A percentile compares a stretch with the other conserved stretches of the same genome.
These are phyloP conservation scores for Zygoascus ofunaensis DNA, from an alignment of 805 yeast genomes.

Conservation along the genomic window DNA sequence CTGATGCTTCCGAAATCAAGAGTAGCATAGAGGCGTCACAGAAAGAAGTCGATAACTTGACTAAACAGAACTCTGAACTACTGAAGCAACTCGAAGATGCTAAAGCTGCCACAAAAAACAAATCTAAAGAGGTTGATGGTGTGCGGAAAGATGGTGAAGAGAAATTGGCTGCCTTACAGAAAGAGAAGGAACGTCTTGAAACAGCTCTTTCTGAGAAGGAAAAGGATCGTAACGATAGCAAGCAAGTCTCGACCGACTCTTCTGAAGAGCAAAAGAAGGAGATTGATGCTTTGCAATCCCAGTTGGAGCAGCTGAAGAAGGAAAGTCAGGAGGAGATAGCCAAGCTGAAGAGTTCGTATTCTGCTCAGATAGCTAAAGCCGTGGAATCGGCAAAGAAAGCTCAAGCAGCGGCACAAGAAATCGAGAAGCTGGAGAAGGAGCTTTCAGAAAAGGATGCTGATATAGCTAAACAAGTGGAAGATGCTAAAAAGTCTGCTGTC, in stretches of 20 bases:
- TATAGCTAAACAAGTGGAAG: not conserved
- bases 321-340: slow-evolving; percentile 1
- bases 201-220: no score
- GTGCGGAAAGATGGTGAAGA: not conserved
- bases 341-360: not conserved
- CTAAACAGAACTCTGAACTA: no score
- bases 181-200: no score
- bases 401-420: not conserved
- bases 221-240: no score
- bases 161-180: not conserved
- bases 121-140: not conserved
- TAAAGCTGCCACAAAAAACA: not conserved
- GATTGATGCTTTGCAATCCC: slow-evolving; percentile 1
- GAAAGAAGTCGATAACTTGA: no score
- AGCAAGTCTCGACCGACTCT: no score
- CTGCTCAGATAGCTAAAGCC: slow-evolving; percentile 2
- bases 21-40: no score
- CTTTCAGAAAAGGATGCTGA: slow-evolving; percentile 1
- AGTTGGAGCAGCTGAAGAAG: not conserved
- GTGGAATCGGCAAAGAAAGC: slow-evolving; percentile 3
- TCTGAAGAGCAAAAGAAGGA: no score
- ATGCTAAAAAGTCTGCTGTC: not conserved
- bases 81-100: no score
- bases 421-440: slow-evolving; percentile 4
- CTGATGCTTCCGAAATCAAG: no score